Percentiles rank a stretch among this genome's conserved stretches.
phyloP scores from a whole-genome alignment of 192 early-diverging fungal species.

The Dimargaris verticillata region DNA sequence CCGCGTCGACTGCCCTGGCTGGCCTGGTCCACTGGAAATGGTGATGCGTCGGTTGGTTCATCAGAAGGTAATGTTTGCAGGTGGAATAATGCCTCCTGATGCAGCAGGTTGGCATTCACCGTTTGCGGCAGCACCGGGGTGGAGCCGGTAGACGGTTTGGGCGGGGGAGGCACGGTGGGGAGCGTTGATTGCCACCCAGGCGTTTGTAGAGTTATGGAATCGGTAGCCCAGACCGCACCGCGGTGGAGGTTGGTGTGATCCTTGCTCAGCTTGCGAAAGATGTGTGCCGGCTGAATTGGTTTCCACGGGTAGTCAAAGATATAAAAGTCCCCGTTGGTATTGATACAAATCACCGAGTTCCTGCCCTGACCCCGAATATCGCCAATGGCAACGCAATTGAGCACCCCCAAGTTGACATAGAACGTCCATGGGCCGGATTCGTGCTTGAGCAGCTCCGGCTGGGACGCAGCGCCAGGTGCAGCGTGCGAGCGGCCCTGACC shows the following conservation, averaged over 20 bases:
- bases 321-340: slow-evolving; percentile 5
- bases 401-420: slow-evolving; percentile 2
- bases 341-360: background rate
- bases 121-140: no score
- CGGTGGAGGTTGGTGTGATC: background rate
- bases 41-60: no score
- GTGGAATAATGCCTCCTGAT: no score
- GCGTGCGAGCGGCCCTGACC: slow-evolving; percentile 5
- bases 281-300: background rate
- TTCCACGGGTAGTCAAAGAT: slow-evolving; percentile 10
- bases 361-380: slow-evolving; percentile 5
- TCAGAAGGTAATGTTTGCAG: no score
- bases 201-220: background rate
- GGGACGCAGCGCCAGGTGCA: background rate
- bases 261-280: background rate
- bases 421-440: background rate
- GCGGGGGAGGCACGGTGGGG: background rate
- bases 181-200: background rate
- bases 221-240: background rate
- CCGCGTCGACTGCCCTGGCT: no score
- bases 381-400: slow-evolving; percentile 1
- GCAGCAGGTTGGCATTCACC: no score
- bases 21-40: no score
- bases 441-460: background rate
- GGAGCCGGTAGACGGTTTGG: no score